Conservation (phyloP, 176 grass and related monocot genomes). For the bread wheat (Triticum aestivum) region DNA sequence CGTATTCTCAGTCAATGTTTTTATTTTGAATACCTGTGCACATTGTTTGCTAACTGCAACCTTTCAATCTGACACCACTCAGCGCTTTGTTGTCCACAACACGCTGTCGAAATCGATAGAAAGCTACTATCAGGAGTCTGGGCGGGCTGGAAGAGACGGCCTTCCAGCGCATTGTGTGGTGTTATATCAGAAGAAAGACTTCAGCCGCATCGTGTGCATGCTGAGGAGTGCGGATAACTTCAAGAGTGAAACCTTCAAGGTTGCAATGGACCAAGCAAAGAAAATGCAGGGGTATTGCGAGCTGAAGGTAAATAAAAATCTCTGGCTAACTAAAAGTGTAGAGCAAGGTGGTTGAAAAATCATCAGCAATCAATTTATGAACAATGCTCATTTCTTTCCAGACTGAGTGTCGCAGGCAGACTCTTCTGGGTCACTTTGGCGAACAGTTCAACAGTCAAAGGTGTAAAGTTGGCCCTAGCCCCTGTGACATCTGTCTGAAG, state of each 20-base stretch:
- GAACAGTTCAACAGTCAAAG: conserved; percentile 58
- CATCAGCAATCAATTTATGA: not conserved
- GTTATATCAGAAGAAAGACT: conserved; percentile 88
- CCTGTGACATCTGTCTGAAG: conserved; percentile 88
- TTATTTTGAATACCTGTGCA: not conserved
- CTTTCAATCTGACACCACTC: conserved; percentile 17
- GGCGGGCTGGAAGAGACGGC: conserved; percentile 75
- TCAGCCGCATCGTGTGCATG: conserved; percentile 87
- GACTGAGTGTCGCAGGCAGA: conserved; percentile 79
- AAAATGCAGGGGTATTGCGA: conserved; percentile 92
- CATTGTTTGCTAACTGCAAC: not conserved
- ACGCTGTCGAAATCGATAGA: conserved; percentile 94
- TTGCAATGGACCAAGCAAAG: conserved; percentile 82
- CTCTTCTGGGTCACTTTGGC: conserved; percentile 77
- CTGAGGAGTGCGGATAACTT: conserved; percentile 48
- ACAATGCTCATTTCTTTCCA: conserved; percentile 5
- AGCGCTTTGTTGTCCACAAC: conserved; percentile 91
- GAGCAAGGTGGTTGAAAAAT: not conserved
- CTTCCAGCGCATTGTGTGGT: conserved; percentile 62
- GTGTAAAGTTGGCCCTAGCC: conserved; percentile 64
- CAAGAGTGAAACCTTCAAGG: conserved; percentile 67
- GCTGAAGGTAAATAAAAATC: conserved; percentile 62
- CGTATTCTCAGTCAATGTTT: not conserved
- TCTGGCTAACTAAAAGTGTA: not conserved
- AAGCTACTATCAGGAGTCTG: conserved; percentile 97